Evolutionary conservation across 495 filamentous ascomycete genomes (phyloP), one percentile per base, ranked within the genome.

Genomic region (Podospora australis): DNA sequence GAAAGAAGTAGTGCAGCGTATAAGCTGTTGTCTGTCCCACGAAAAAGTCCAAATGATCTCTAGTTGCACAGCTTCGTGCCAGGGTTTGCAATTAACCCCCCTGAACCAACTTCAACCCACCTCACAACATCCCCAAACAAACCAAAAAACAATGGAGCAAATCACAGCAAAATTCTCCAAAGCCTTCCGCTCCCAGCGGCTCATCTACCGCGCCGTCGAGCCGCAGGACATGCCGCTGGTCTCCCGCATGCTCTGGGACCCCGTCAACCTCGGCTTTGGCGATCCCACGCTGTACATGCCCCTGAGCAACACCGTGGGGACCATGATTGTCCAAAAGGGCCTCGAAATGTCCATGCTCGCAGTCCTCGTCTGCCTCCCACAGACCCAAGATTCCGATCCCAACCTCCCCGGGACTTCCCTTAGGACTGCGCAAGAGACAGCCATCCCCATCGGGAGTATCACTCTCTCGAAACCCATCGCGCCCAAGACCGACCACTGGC

Each of bases 131-230:
- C n/a, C n/a, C n/a, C n/a, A n/a, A 44, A 39, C 30, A 23, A 25
- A 3, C 29, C 28, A 28, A n/a, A n/a, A n/a, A n/a, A 42, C 22
- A 40, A 53, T 53, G 50, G 45, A 48, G 1, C 29, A 44, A 6
- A 36, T 49, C 22, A 44, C 38, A 21, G 11, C 22, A 17, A 29
- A 20, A 6, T 47, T 53, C 16, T 14, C 28, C 1, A 49, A 21
- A 2, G 49, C 58, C 2, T 64, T 62, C 38, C 61, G 53, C 21
- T 63, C 64, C 5, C 39, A 56, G 38, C 59, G 62, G n/a, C 64
- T 67, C 9, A 39, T 63, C 40, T 67, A 63, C 48, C 57, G 64
- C 19, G 57, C 59, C 6, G 39, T 64, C 16, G 64, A 67, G 30
- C 46, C 28, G 40, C 40, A 25, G 0, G 40, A 57, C n/a, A 56